Base-by-base conservation (phyloP, 2,329 filamentous ascomycete species). In the Fusarium multiceps region DNA sequence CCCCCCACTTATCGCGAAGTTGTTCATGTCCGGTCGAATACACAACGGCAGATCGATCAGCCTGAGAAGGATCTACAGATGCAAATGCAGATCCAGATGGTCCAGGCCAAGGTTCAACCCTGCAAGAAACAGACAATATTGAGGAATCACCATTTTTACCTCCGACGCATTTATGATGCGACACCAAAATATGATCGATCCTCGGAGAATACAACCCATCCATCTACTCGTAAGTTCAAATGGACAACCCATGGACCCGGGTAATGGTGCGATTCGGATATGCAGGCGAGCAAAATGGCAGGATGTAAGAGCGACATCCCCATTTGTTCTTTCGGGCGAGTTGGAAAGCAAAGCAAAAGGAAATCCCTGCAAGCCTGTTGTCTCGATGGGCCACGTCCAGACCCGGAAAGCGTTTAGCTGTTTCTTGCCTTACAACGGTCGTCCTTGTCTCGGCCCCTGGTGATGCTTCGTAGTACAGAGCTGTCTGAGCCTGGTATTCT, bases 311-410 rank as follows among this genome's bases (percentile, higher is more conserved):
- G 13, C 32, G 40, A 10, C 18, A 7, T 20, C 16, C 18, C 3
- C 45, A 28, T 41, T 51, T 41, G 11, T 13, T 40, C 48, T 37
- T 27, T 42, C 16, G 12, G 41, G 27, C 14, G 11, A 55, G 5
- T 21, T 40, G 40, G n/a, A 3, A 23, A 53, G 34, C 46, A 41
- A 45, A 42, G 37, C n/a, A 53, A 14, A 43, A 28, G 20, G 18
- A 20, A 32, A 55, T 25, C 66, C 66, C 48, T 66, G 55, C 45
- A 65, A 65, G 54, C 48, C 53, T 66, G 66, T 63, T 69, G 37
- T 53, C 60, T 47, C 61, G 59, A 65, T 50, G 23, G 49, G 18
- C 18, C 13, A 43, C 10, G 14, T 41, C 32, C 50, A 28, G 34
- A 28, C 10, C 54, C 30, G 41, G 51, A 60, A 55, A 30, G 23